Evolutionary conservation across 768 basidiomycete genomes (phyloP), one percentile per base, ranked within the genome.

Genomic region (Naganishia antarctica): DNA sequence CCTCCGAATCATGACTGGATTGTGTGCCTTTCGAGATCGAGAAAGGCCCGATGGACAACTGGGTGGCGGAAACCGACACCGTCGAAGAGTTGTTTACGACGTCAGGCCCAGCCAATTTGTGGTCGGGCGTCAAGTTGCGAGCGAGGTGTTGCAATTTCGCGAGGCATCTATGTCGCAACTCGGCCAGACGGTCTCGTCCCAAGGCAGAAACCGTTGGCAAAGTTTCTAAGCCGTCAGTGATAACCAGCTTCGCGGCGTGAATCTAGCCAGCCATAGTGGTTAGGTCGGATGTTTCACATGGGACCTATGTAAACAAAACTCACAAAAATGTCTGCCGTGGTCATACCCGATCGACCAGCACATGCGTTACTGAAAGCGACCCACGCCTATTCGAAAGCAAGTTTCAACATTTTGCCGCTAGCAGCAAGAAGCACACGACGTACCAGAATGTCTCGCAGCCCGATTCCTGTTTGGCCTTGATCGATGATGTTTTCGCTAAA

Each of bases 181-280:
- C 74, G n/a, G 76, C 80, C 26, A 96, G 72, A 4, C 83, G 82
- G 3, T 83, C 81, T 16, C 73, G 74, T 0, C 90, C 85, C 70
- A 87, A 86, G 11, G 85, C 79, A 18, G 86, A 78, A 40, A 87
- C 77, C 73, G 88, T 88, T 50, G 89, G 86, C 18, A 91, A 80
- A 3, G 90, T 86, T 37, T 84, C 86, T 2, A 97, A 79, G 40
- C 93, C 92, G 74, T 99, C 96, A 21, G 98, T 79, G 71, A 91
- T 85, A 0, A 89, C 87, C 90, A 99, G 89, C 68, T 87, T 85
- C 0, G 92, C 93, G 4, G 89, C 93, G 72, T 99, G 91, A 72
- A 89, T 87, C 92, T 96, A 68, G n/a, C n/a, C n/a, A n/a, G n/a
- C n/a, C n/a, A n/a, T n/a, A n/a, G n/a, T n/a, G n/a, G n/a, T n/a